Evolutionary conservation across 129 eudicot genomes (phyloP).

Genomic region (Saposhnikovia divaricata): DNA sequence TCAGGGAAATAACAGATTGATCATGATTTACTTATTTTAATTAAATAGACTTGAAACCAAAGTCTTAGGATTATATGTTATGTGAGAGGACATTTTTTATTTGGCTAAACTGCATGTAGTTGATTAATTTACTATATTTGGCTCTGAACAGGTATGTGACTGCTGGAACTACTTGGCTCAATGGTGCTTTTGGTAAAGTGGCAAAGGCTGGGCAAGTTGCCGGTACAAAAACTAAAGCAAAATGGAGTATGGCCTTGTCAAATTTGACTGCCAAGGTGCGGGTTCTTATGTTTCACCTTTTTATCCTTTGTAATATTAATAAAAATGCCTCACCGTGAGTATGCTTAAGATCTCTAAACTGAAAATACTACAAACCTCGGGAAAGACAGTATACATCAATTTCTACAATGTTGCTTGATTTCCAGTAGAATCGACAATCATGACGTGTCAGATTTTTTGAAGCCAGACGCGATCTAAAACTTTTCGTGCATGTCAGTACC

Average conservation of each 20-base stretch:
- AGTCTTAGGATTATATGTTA: background rate
- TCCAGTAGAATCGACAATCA: background rate
- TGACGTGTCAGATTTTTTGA: background rate
- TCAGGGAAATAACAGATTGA: background rate
- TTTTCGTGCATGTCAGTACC: background rate
- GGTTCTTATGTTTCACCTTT: background rate
- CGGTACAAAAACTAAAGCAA: conserved; percentile 81
- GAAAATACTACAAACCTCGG: background rate
- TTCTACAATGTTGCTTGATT: background rate
- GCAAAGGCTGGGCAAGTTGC: conserved; percentile 97
- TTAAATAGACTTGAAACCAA: background rate
- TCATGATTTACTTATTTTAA: background rate
- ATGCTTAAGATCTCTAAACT: background rate
- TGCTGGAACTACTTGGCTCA: conserved; percentile 93
- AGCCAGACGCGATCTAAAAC: background rate
- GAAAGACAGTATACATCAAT: background rate
- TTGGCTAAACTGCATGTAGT: background rate
- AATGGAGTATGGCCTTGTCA: conserved; percentile 73
- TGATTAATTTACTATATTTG: background rate
- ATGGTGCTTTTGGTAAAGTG: conserved; percentile 89
- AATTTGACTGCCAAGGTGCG: conserved; percentile 84
- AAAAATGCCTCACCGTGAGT: background rate
- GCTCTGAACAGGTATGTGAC: conserved; percentile 67
- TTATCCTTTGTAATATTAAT: background rate
- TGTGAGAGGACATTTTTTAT: background rate